Conservation (phyloP, 306 rosid genomes). For the Parietaria judaica region DNA sequence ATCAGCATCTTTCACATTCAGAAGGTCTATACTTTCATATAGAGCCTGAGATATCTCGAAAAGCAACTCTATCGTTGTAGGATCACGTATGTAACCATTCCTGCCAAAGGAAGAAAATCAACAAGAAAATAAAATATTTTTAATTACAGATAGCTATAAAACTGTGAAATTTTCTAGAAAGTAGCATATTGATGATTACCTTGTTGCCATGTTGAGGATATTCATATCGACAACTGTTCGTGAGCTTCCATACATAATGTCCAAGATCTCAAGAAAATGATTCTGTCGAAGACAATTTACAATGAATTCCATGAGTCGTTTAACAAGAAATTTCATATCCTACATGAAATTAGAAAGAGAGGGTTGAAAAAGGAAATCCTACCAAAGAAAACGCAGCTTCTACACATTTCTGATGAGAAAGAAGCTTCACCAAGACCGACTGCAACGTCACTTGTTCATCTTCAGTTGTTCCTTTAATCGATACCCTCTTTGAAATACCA, state of each 20-base stretch:
- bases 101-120: slow-evolving; percentile 44
- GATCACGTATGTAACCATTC: slow-evolving; percentile 47
- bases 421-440: slow-evolving; percentile 75
- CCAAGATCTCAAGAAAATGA: slow-evolving; percentile 70
- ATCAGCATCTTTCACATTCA: slow-evolving; percentile 56
- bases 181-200: slow-evolving; percentile 27
- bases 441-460: slow-evolving; percentile 68
- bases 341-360: slow-evolving; percentile 4
- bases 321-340: background rate
- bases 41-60: slow-evolving; percentile 69
- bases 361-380: slow-evolving; percentile 13
- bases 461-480: slow-evolving; percentile 37
- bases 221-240: slow-evolving; percentile 50
- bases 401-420: slow-evolving; percentile 46
- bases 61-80: slow-evolving; percentile 60
- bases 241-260: slow-evolving; percentile 59
- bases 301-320: background rate
- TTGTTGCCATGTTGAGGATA: slow-evolving; percentile 70
- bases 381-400: slow-evolving; percentile 69
- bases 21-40: slow-evolving; percentile 54
- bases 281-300: slow-evolving; percentile 35
- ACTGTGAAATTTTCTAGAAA: background rate
- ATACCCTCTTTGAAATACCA: slow-evolving; percentile 51
- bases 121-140: slow-evolving; percentile 7
- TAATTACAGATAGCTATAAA: background rate